Conservation (phyloP, 2,329 filamentous ascomycete genomes). For the Didymella keratinophila region DNA sequence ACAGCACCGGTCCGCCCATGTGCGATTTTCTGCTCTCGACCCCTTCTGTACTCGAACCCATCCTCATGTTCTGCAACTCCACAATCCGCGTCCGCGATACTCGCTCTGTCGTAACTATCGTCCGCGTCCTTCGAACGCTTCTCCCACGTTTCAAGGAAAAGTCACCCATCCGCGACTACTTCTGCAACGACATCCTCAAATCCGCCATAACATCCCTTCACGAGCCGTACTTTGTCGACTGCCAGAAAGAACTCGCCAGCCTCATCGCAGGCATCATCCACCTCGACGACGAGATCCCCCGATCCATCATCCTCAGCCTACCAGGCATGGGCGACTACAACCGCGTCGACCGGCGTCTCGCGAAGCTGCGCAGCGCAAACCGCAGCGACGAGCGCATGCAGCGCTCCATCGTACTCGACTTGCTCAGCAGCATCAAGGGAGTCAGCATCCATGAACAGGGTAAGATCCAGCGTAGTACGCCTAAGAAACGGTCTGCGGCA, state of each 20-base stretch:
- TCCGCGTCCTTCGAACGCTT: conserved; percentile 85
- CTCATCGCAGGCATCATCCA: conserved; percentile 87
- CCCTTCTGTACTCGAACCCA: conserved; percentile 80
- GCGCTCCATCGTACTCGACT: conserved; percentile 79
- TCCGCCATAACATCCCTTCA: conserved; percentile 90
- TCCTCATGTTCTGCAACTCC: conserved; percentile 91
- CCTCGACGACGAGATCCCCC: conserved; percentile 76
- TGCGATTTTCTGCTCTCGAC: conserved; percentile 83
- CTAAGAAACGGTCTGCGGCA: conserved; percentile 44
- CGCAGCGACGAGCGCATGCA: conserved; percentile 75
- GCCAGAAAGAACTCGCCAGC: conserved; percentile 88
- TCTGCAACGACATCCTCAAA: conserved; percentile 86
- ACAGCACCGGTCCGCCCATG: conserved; percentile 65
- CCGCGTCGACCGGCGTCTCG: conserved; percentile 67
- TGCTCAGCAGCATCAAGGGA: conserved; percentile 86
- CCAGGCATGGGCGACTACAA: conserved; percentile 73
- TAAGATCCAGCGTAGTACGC: conserved; percentile 65
- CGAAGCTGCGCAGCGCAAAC: conserved; percentile 47
- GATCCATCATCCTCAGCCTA: conserved; percentile 77
- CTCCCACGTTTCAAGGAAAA: conserved; percentile 75
- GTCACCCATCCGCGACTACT: conserved; percentile 79
- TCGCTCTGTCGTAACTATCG: conserved; percentile 83
- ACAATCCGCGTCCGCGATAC: conserved; percentile 89
- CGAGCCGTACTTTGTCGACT: conserved; percentile 95
- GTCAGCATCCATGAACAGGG: conserved; percentile 94